These are phyloP conservation scores for Rhazya stricta DNA, from an alignment of 257 asterid genomes.

Conservation along the genomic window DNA sequence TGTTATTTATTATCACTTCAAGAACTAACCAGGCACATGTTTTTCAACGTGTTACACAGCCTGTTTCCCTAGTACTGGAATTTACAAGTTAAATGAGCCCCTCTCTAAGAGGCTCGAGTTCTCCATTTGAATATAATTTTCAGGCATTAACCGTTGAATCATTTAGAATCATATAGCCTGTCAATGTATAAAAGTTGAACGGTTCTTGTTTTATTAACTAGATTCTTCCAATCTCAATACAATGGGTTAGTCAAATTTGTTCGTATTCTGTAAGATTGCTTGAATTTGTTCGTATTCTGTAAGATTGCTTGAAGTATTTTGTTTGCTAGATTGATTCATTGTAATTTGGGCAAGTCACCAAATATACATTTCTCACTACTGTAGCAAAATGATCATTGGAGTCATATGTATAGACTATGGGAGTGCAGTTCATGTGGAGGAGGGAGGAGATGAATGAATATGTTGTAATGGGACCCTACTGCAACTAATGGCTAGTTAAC, in stretches of 20 bases:
- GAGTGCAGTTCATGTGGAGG: conserved; percentile 4
- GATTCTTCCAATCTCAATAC: neutral
- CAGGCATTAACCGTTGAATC: neutral
- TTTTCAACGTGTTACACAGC: conserved; percentile 11
- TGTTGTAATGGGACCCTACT: conserved; percentile 9
- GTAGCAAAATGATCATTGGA: neutral
- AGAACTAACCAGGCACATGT: conserved; percentile 11
- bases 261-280: neutral
- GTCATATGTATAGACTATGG: neutral
- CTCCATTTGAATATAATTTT: neutral
- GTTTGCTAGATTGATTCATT: neutral
- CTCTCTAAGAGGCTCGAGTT: neutral
- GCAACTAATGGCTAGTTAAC: conserved; percentile 19
- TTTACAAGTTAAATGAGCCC: neutral
- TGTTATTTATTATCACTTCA: neutral
- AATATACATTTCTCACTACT: neutral
- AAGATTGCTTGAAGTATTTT: neutral
- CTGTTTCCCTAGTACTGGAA: neutral
- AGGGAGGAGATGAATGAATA: neutral
- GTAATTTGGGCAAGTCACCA: conserved; percentile 10
- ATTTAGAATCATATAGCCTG: too few species aligned
- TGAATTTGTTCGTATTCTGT: neutral
- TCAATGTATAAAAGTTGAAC: too few species aligned
- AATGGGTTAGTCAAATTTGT: neutral
- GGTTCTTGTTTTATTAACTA: too few species aligned